Evolutionary conservation across 768 basidiomycete species (phyloP), one percentile per base, ranked within the genome.

Genomic region (Rhizopogon salebrosus): DNA sequence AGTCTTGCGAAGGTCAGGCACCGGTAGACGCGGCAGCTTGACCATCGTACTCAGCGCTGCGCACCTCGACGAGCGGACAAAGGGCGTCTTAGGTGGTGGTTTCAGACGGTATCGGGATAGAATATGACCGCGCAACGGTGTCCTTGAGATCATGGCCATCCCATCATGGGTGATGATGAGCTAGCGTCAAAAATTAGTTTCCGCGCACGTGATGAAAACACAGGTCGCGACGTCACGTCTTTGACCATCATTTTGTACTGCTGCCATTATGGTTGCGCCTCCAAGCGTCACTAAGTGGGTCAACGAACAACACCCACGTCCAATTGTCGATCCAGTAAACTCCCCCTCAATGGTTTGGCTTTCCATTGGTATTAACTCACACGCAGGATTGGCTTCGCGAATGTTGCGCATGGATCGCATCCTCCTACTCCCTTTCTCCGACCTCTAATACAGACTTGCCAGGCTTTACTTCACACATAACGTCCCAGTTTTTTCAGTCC

Each of bases 1-100:
- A 0, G 90, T 89, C 60, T 82, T 76, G 29, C 78, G 76, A 2
- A 98, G 78, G 54, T 85, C 78, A 16, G 93, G 94, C 3, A 97
- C 80, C 1, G 95, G 95, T 9, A 97, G 75, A 52, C 90, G 83
- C 10, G 86, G 86, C 31, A 90, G 64, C 22, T 54, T 54, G 26
- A 48, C 24, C 48, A 55, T 51, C 14, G 42, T 35, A 18, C 16
- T 53, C 26, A 37, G 14, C 53, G 46, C 10, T 16, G 26, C 43
- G 6, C 22, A 13, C 29, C 38, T 48, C 29, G 42, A 46, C 6
- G 39, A n/a, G 39, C 37, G 10, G n/a, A n/a, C 18, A 24, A 9
- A 45, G 6, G n/a, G 6, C 7, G 29, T 14, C 8, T 18, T 18
- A 13, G 8, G 27, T 18, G 13, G 14, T 20, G 8, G 27, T 18